A percentile compares a stretch with the other conserved stretches of the same genome.
phyloP scores from a whole-genome alignment of 1,284 basidiomycete species.

The Irpex lacteus region DNA sequence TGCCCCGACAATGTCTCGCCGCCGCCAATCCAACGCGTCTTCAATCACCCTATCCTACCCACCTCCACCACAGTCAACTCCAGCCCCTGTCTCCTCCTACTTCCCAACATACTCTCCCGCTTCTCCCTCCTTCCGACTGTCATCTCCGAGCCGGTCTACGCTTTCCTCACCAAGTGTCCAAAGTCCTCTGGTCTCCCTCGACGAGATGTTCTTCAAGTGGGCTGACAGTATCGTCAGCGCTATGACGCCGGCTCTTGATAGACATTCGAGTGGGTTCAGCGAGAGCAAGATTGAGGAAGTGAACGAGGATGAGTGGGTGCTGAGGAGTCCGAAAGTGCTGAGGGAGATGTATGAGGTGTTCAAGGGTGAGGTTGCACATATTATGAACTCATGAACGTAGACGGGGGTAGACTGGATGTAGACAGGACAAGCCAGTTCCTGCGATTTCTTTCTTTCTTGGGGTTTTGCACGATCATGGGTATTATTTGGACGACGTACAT shows the following conservation, averaged over 20 bases:
- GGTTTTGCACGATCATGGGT: background rate
- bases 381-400: background rate
- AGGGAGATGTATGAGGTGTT: slow-evolving; percentile 1
- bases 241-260: background rate
- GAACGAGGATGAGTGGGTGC: background rate
- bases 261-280: background rate
- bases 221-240: background rate
- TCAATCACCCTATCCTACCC: background rate
- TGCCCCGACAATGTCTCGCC: background rate
- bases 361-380: slow-evolving; percentile 1
- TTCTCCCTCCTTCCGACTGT: background rate
- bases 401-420: background rate
- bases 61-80: background rate
- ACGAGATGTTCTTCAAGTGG: background rate
- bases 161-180: background rate
- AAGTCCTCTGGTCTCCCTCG: background rate
- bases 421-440: background rate
- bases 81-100: background rate
- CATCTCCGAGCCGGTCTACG: background rate
- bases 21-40: background rate
- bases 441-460: background rate
- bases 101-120: background rate
- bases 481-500: too few species aligned
- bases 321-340: background rate
- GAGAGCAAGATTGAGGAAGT: background rate